phyloP scores from a whole-genome alignment of 2,329 filamentous ascomycete genomes.

The Nigrospora oryzae region DNA sequence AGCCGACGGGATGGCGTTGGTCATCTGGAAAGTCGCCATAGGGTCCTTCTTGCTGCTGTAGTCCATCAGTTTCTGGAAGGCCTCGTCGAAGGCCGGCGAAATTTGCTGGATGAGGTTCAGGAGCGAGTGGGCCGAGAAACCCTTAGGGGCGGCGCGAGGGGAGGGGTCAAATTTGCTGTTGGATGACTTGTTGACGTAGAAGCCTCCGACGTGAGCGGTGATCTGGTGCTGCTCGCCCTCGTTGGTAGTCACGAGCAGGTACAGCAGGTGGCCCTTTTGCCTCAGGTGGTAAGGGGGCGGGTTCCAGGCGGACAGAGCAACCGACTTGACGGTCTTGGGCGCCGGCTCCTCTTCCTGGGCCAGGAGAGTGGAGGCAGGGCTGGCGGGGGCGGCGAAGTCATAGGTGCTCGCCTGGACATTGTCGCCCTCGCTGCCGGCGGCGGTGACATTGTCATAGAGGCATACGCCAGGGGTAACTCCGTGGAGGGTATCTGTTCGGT shows the following conservation, averaged over 20 bases:
- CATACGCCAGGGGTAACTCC: slow-evolving; percentile 80
- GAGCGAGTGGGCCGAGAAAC: slow-evolving; percentile 74
- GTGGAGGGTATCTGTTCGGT: slow-evolving; percentile 79
- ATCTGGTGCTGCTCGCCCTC: slow-evolving; percentile 94
- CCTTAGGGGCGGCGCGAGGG: slow-evolving; percentile 71
- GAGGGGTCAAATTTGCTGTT: slow-evolving; percentile 92
- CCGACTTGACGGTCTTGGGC: slow-evolving; percentile 84
- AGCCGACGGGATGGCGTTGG: slow-evolving; percentile 84
- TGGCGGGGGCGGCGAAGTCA: slow-evolving; percentile 63
- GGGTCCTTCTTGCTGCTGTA: slow-evolving; percentile 81
- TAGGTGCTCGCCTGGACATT: slow-evolving; percentile 44
- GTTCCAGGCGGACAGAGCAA: slow-evolving; percentile 91
- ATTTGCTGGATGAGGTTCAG: slow-evolving; percentile 69
- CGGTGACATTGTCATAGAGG: slow-evolving; percentile 71
- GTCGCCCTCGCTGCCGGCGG: slow-evolving; percentile 27
- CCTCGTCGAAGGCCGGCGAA: slow-evolving; percentile 72
- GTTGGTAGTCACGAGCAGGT: slow-evolving; percentile 80
- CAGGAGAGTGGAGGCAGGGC: slow-evolving; percentile 58
- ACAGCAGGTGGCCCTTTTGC: slow-evolving; percentile 86
- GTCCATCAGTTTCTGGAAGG: slow-evolving; percentile 74
- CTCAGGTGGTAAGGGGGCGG: slow-evolving; percentile 86
- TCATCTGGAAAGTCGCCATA: slow-evolving; percentile 88
- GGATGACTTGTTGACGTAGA: slow-evolving; percentile 94
- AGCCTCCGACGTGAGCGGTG: slow-evolving; percentile 87
- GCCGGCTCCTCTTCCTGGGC: slow-evolving; percentile 57